These are phyloP conservation scores for Venturiaceae sp. DNA, from an alignment of 2,329 filamentous ascomycete genomes.

Conservation along the genomic window DNA sequence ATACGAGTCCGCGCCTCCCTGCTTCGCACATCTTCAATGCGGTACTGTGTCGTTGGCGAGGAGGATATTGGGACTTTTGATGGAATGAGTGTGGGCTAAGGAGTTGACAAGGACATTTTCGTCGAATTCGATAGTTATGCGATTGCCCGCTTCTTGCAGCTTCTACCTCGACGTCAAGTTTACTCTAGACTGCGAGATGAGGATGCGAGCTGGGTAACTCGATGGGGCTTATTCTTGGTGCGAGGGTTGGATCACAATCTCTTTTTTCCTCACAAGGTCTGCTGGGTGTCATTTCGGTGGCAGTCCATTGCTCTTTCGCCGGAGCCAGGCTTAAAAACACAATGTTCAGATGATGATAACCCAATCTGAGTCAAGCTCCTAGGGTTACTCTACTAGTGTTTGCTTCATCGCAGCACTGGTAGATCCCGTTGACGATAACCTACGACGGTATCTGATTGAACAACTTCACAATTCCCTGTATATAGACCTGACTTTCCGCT, in stretches of 20 bases:
- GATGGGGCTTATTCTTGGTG: slow-evolving; percentile 99
- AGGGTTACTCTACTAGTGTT: background rate
- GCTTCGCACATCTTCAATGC: background rate
- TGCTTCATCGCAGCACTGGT: slow-evolving; percentile 8
- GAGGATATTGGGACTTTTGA: slow-evolving; percentile 23
- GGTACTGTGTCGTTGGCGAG: slow-evolving; percentile 9
- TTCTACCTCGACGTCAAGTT: slow-evolving; percentile 9
- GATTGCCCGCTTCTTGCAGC: slow-evolving; percentile 57
- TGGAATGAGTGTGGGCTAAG: slow-evolving; percentile 30
- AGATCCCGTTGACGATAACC: slow-evolving; percentile 26
- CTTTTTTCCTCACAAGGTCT: background rate
- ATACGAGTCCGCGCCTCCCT: slow-evolving; percentile 12
- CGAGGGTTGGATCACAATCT: slow-evolving; percentile 48
- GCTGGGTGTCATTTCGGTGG: background rate
- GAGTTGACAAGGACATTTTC: slow-evolving; percentile 54
- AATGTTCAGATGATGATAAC: slow-evolving; percentile 3
- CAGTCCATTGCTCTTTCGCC: slow-evolving; percentile 4
- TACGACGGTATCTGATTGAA: slow-evolving; percentile 39
- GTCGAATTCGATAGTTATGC: slow-evolving; percentile 98
- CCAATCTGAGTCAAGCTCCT: slow-evolving; percentile 3
- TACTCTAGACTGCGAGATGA: slow-evolving; percentile 15
- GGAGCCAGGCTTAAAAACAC: slow-evolving; percentile 42
- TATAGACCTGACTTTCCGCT: background rate
- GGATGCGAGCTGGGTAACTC: slow-evolving; percentile 63
- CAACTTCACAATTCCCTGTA: background rate